These are phyloP conservation scores for Yamadazyma oceani DNA, from an alignment of 1,139 yeast genomes.

Conservation along the genomic window DNA sequence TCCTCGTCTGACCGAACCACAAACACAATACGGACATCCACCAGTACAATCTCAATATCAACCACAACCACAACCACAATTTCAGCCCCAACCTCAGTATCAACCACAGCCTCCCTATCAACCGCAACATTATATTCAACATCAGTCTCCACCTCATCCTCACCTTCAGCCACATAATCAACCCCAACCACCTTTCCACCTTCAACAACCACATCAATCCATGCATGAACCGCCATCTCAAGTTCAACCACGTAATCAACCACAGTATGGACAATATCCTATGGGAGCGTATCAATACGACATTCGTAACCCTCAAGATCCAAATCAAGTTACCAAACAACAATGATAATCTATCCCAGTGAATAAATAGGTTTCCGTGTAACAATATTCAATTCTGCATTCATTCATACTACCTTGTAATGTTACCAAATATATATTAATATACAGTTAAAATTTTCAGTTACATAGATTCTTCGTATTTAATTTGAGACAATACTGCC, in stretches of 20 bases:
- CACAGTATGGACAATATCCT: background rate
- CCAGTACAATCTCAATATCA: background rate
- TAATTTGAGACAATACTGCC: constrained; percentile 69
- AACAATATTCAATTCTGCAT: constrained; percentile 6
- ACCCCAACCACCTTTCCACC: background rate
- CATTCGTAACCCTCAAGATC: background rate
- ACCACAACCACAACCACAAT: background rate
- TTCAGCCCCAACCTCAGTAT: background rate
- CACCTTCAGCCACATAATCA: background rate
- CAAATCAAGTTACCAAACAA: background rate
- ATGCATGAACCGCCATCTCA: background rate
- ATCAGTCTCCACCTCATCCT: too few relatives aligned
- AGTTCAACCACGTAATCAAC: background rate
- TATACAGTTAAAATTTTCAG: constrained; percentile 5
- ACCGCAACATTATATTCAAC: background rate
- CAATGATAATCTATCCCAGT: too few relatives aligned
- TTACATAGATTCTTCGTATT: constrained; percentile 40
- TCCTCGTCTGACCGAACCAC: background rate
- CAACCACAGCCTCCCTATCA: background rate
- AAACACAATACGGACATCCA: background rate
- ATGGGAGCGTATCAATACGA: background rate
- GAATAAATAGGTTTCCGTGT: too few relatives aligned
- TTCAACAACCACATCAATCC: background rate
- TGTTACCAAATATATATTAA: constrained; percentile 4
- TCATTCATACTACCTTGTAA: background rate